Evolutionary conservation across 2,329 filamentous ascomycete species (phyloP), one percentile per base, ranked within the genome.

Genomic region (Neonectria punicea): DNA sequence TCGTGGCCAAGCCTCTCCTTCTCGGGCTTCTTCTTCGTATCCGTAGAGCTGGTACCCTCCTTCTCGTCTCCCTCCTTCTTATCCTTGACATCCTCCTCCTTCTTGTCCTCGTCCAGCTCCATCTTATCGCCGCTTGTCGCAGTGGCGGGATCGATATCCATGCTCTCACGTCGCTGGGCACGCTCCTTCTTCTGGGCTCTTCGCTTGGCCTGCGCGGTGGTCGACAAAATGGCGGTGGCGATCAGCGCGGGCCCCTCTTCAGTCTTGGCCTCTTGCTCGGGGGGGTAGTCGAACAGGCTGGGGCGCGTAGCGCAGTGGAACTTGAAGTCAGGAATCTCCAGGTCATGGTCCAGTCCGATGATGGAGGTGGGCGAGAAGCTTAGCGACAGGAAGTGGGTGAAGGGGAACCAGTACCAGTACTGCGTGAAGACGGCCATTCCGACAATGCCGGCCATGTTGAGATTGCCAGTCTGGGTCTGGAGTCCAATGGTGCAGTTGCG

Each of bases 381-480:
- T 67, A 99, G 86, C 1, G 95, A 97, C 63, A 99, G 80, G 89
- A 99, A 99, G 81, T 99, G 96, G 32, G 96, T 97, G 75, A 98
- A 92, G 65, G 96, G 96, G 88, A 99, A 99, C 96, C 96, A 99
- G 84, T 99, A 99, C 96, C 96, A 99, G 84, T 99, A 99, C 79
- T 99, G 96, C 9, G 94, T 97, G 82, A 99, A 99, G 58, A 99
- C 92, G 30, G 94, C 95, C 90, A 97, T 97, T 72, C 96, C 97
- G 18, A 99, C 94, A 71, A 99, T 97, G 67, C 93, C 97, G 18
- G 94, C 90, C 94, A 99, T 98, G 85, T 99, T 98, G 71, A 99
- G 89, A 78, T 98, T 99, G 69, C 97, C 97, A 0, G 95, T 98
- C 81, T 97, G 96, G 1, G 96, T 99, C 80, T 99, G 96, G 43